Percentiles rank a stretch among this genome's conserved stretches.
Conservation (phyloP, 2,329 filamentous ascomycete species). For the Colletotrichum sp. region DNA sequence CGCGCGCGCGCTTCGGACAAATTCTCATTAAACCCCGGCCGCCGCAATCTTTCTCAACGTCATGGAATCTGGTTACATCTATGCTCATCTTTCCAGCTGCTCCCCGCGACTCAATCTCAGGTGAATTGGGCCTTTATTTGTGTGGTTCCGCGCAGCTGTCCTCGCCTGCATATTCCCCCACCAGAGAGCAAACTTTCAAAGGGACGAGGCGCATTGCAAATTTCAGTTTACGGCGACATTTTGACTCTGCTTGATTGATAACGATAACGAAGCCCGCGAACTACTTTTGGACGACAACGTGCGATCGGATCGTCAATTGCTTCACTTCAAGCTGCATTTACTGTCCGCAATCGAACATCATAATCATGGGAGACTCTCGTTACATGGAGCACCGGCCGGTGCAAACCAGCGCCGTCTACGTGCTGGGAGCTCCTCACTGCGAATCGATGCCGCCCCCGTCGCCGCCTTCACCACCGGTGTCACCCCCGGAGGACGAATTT, state of each 20-base stretch:
- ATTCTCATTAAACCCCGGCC: background rate
- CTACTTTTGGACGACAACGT: background rate
- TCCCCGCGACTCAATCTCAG: constrained; percentile 5
- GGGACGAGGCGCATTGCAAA: background rate
- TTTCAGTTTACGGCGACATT: background rate
- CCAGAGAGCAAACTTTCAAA: background rate
- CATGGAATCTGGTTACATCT: constrained; percentile 4
- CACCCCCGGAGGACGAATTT: constrained; percentile 14
- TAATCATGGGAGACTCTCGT: constrained; percentile 17
- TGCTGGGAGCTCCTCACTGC: constrained; percentile 43
- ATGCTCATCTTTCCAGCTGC: background rate
- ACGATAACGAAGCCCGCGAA: constrained; percentile 4
- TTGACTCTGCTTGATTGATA: background rate
- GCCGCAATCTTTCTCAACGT: constrained; percentile 11
- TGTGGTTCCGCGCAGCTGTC: background rate
- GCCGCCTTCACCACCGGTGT: constrained; percentile 47
- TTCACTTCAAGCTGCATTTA: background rate
- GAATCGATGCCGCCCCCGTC: constrained; percentile 51
- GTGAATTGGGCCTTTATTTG: background rate
- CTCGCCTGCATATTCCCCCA: background rate
- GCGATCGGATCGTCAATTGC: background rate
- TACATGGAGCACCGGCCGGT: constrained; percentile 43
- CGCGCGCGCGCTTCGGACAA: constrained; percentile 18
- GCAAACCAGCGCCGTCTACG: constrained; percentile 56
- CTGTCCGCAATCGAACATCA: background rate